Percentiles rank a stretch among this genome's conserved stretches.
phyloP scores from a whole-genome alignment of 208 protist genomes.

The Trypanosoma melophagium region DNA sequence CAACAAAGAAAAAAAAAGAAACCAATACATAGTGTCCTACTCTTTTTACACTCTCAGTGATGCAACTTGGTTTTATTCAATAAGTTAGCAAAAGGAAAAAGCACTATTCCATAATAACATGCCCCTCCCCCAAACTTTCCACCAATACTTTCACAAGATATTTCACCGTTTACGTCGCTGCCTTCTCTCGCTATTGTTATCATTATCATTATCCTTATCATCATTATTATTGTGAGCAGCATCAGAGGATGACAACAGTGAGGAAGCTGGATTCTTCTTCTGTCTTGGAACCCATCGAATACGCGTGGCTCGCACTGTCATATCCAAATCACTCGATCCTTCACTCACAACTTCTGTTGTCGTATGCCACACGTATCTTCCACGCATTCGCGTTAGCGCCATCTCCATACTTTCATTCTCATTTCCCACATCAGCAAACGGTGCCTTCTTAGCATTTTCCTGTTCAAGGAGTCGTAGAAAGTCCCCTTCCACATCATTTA shows the following conservation, averaged over 20 bases:
- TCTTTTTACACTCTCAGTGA: no score
- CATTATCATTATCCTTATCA: background rate
- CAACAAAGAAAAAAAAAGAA: no score
- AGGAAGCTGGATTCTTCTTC: background rate
- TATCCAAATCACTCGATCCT: slow-evolving; percentile 63
- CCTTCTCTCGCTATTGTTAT: no score
- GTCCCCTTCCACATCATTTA: slow-evolving; percentile 72
- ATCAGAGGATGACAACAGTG: background rate
- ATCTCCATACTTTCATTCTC: slow-evolving; percentile 19
- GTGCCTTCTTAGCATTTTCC: slow-evolving; percentile 42
- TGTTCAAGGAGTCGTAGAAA: slow-evolving; percentile 62
- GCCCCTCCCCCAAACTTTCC: no score
- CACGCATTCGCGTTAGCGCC: slow-evolving; percentile 41
- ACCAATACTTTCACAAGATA: no score
- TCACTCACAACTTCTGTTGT: slow-evolving; percentile 46
- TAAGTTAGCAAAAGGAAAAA: no score
- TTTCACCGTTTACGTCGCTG: no score
- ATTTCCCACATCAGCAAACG: background rate
- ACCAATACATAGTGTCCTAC: no score
- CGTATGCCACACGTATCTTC: slow-evolving; percentile 40
- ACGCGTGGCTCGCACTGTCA: slow-evolving; percentile 60
- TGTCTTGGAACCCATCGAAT: slow-evolving; percentile 49
- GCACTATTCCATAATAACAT: no score
- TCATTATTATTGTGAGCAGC: background rate
- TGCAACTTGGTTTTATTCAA: no score